Evolutionary conservation across 1,284 basidiomycete genomes (phyloP).

Genomic region (Ustilago tritici): DNA sequence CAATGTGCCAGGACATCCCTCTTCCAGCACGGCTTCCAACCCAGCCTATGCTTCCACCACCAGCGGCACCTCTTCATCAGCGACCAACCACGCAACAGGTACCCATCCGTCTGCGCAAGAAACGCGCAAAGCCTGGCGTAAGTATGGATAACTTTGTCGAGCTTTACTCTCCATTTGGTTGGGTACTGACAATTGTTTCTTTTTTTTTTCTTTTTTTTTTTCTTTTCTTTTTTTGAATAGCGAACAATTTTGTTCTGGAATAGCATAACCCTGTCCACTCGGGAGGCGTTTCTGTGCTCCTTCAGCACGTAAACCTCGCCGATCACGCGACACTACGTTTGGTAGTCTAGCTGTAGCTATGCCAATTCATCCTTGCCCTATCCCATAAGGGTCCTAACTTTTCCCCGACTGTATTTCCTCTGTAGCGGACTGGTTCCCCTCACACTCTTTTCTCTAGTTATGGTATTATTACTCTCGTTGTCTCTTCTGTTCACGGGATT

Average conservation of each 20-base stretch:
- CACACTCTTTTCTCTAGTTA: not conserved
- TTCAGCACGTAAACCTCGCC: conserved; percentile 3
- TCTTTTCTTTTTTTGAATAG: conserved; percentile 19
- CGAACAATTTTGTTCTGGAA: conserved; percentile 41
- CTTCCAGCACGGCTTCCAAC: not conserved
- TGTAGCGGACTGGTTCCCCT: conserved; percentile 4
- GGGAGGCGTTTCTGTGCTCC: conserved; percentile 18
- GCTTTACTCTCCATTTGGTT: conserved; percentile 29
- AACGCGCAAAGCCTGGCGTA: conserved; percentile 45
- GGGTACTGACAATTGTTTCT: conserved; percentile 36
- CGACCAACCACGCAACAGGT: not conserved
- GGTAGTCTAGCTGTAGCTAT: conserved; percentile 13
- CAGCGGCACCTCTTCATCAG: conserved; percentile 5
- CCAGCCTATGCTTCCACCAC: conserved; percentile 10
- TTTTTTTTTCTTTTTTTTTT: conserved; percentile 1
- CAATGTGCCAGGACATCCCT: conserved; percentile 7
- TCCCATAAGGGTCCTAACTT: not conserved
- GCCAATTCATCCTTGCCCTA: not conserved
- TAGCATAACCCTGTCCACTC: conserved; percentile 16
- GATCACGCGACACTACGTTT: conserved; percentile 13
- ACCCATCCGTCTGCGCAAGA: conserved; percentile 14
- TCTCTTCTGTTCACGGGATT: conserved; percentile 16
- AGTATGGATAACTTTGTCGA: conserved; percentile 42
- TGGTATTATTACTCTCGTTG: not conserved
- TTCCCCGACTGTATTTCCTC: not conserved